phyloP scores from a whole-genome alignment of 805 yeast species.

The Ogataea allantospora region DNA sequence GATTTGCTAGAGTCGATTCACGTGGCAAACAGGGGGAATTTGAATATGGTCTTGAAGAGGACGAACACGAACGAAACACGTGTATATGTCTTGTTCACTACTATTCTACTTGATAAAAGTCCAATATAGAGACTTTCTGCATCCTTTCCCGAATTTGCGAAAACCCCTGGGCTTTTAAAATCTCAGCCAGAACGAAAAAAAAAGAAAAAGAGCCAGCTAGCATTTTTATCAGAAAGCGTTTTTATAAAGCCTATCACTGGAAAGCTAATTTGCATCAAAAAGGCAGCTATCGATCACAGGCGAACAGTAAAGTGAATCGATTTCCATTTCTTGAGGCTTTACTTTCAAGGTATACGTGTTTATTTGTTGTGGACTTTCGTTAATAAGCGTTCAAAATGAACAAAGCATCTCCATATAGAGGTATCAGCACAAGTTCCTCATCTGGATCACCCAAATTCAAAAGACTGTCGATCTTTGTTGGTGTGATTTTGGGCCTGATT shows the following conservation, averaged over 20 bases:
- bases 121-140: no score
- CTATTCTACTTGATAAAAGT: not conserved
- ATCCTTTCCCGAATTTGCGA: not conserved
- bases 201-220: slow-evolving; percentile 16
- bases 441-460: slow-evolving; percentile 23
- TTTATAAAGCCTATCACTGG: not conserved
- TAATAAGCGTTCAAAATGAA: slow-evolving; percentile 15
- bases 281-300: no score
- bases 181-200: slow-evolving; percentile 9
- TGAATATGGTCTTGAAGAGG: no score
- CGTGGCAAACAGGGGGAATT: no score
- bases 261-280: no score
- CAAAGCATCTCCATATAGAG: slow-evolving; percentile 26
- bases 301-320: no score
- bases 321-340: no score
- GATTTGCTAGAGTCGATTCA: not conserved
- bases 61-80: not conserved
- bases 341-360: not conserved
- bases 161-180: no score
- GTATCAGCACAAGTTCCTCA: slow-evolving; percentile 19
- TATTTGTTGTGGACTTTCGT: not conserved
- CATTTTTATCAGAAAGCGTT: slow-evolving; percentile 12
- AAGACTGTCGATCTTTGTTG: slow-evolving; percentile 26
- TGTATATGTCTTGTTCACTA: not conserved
- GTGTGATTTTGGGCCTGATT: slow-evolving; percentile 28